Conservation (phyloP, 1,284 basidiomycete genomes). For the Takashimella tepidaria region DNA sequence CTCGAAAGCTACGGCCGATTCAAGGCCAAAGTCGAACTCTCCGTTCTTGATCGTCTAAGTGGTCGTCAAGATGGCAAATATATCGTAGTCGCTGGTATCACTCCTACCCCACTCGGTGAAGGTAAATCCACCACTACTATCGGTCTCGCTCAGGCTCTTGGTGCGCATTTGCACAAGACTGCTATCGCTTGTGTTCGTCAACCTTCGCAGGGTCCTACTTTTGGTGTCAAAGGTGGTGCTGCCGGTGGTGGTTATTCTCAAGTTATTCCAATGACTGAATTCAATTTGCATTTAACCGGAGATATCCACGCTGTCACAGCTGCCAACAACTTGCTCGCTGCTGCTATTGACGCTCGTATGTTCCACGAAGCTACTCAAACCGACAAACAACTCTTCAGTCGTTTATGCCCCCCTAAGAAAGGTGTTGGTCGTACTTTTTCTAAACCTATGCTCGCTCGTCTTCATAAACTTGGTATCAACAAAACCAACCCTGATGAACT, state of each 20-base stretch:
- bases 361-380: conserved; percentile 96
- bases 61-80: conserved; percentile 94
- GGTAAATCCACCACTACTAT: conserved; percentile 99
- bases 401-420: conserved; percentile 85
- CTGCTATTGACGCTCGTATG: conserved; percentile 93
- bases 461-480: conserved; percentile 91
- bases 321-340: conserved; percentile 94
- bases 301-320: conserved; percentile 98
- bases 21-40: conserved; percentile 95
- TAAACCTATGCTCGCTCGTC: conserved; percentile 90
- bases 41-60: conserved; percentile 74
- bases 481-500: conserved; percentile 91
- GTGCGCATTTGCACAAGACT: conserved; percentile 86
- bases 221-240: conserved; percentile 99
- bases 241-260: conserved; percentile 98
- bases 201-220: conserved; percentile 96
- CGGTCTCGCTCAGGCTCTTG: conserved; percentile 92
- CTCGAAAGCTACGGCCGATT: conserved; percentile 92
- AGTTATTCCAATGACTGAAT: conserved; percentile 98
- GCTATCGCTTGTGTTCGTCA: conserved; percentile 98
- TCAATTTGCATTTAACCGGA: conserved; percentile 79
- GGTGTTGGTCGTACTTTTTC: conserved; percentile 94
- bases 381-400: conserved; percentile 90
- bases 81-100: conserved; percentile 94
- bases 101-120: conserved; percentile 95